Evolutionary conservation across 2,329 filamentous ascomycete species (phyloP), one percentile per base, ranked within the genome.

Genomic region (Pyricularia grisea): DNA sequence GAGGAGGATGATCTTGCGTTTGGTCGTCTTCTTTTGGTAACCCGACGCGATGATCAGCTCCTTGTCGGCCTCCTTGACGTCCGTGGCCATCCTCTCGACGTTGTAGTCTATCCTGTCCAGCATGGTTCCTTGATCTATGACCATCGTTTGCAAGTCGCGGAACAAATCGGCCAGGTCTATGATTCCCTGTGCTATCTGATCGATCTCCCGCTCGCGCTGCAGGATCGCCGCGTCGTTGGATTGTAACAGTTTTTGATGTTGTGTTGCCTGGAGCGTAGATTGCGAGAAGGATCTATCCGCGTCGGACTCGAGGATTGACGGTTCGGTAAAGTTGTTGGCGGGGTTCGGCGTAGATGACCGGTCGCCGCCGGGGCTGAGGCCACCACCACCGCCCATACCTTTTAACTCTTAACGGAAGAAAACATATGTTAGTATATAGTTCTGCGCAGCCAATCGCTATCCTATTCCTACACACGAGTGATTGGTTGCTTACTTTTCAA

Each of bases 51-150:
- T 89, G 71, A 89, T 93, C 68, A 99, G 85, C 80, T 99, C 95
- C 78, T 94, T 95, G 71, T 97, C 92, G 3, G 95, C 95, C 25
- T 86, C 92, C 77, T 97, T 97, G 70, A 99, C 93, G 75, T 98
- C 93, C 25, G 89, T 90, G n/a, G 89, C 88, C 92, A 98, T 97
- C 71, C 90, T 87, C 80, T 99, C 95, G 68, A 99, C 93, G 75
- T 99, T 99, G 81, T 97, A 99, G 79, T 99, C 97, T 74, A 97
- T 96, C 75, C 95, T 90, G 79, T 97, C 94, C 27, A 97, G 85
- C 86, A 96, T 92, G 17, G 92, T 95, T 68, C 93, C 93, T 78
- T 95, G 92, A 76, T 95, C 92, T 73, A 97, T 94, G 74, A 96
- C 93, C 94, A 99, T 98, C 66, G 85, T 90, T 79, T 99, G 95